These are phyloP conservation scores for Glycine tomentella DNA, from an alignment of 306 rosid genomes.

Conservation along the genomic window DNA sequence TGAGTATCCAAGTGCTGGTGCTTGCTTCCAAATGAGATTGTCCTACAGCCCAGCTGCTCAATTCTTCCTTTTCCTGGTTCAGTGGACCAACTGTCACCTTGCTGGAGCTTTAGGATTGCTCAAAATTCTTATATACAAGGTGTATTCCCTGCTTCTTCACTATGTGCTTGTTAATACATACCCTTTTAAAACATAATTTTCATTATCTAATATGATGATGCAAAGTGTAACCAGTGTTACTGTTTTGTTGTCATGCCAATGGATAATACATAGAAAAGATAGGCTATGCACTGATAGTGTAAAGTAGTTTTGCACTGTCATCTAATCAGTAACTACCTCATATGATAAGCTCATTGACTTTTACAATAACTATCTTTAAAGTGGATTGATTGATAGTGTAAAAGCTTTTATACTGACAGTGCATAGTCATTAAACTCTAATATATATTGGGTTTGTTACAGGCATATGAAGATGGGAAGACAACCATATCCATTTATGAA, in stretches of 20 bases:
- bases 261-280: not conserved
- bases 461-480: slow-evolving; percentile 85
- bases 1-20: slow-evolving; percentile 74
- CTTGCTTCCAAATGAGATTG: slow-evolving; percentile 87
- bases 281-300: not conserved
- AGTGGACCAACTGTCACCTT: slow-evolving; percentile 86
- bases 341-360: not conserved
- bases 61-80: slow-evolving; percentile 78
- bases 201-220: not conserved
- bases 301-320: too few relatives aligned
- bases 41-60: slow-evolving; percentile 85
- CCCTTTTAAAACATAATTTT: not conserved
- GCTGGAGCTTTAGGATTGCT: slow-evolving; percentile 93
- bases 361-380: not conserved
- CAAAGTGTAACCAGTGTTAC: not conserved
- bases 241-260: not conserved
- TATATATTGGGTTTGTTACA: slow-evolving; percentile 49
- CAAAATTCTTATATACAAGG: slow-evolving; percentile 85
- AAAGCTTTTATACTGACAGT: not conserved
- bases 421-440: slow-evolving; percentile 9
- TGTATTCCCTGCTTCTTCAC: slow-evolving; percentile 40
- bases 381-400: not conserved
- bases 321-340: not conserved
- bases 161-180: too few relatives aligned
- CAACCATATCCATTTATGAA: slow-evolving; percentile 77